Conservation (phyloP, 163 green algal genomes). For the Volvox carteri region DNA sequence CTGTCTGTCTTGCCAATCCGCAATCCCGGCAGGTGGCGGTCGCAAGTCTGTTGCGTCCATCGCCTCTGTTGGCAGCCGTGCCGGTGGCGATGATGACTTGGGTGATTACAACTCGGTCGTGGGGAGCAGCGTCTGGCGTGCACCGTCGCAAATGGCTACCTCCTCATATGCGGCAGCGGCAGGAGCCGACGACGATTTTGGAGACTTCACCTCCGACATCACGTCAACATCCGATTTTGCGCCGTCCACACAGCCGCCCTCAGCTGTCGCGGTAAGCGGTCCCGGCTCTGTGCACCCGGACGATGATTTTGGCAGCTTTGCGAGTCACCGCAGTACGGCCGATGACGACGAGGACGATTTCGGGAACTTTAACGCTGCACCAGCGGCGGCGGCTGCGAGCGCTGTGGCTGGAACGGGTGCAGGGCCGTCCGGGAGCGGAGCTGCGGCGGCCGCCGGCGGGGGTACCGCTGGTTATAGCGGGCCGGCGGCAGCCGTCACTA, state of each 20-base stretch:
- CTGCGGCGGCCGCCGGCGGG: neutral
- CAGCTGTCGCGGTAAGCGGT: slow-evolving; percentile 44
- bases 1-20: too few relatives aligned
- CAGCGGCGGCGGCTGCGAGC: neutral
- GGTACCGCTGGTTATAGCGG: neutral
- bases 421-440: slow-evolving; percentile 8
- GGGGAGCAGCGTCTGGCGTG: slow-evolving; percentile 44
- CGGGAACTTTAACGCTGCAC: slow-evolving; percentile 41
- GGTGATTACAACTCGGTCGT: slow-evolving; percentile 38
- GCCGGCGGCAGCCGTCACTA: neutral
- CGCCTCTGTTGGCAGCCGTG: slow-evolving; percentile 51
- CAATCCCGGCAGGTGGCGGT: slow-evolving; percentile 30
- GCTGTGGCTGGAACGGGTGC: neutral
- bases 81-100: slow-evolving; percentile 19
- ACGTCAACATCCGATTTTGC: slow-evolving; percentile 49
- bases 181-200: slow-evolving; percentile 53
- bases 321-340: slow-evolving; percentile 52
- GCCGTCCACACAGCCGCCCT: slow-evolving; percentile 53
- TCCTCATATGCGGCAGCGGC: slow-evolving; percentile 44
- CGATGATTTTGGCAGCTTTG: slow-evolving; percentile 57
- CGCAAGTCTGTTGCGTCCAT: slow-evolving; percentile 52
- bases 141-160: slow-evolving; percentile 47
- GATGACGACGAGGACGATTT: slow-evolving; percentile 56
- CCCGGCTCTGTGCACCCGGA: slow-evolving; percentile 46
- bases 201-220: slow-evolving; percentile 56